Percentiles rank a stretch among this genome's conserved stretches.
Conservation (phyloP, 441 rosid genomes). For the Populus tomentosa region DNA sequence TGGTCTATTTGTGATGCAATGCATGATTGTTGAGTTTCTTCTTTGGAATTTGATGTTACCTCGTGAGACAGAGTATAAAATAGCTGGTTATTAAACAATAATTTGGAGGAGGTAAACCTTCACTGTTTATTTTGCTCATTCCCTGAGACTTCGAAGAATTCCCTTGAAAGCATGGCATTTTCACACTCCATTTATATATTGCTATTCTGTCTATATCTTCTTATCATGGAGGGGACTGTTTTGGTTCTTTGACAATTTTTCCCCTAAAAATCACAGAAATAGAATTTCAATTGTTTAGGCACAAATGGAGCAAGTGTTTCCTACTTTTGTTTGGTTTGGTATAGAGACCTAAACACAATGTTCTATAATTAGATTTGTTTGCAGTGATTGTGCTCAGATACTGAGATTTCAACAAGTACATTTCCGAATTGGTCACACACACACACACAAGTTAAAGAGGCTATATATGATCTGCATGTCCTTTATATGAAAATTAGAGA, state of each 20-base stretch:
- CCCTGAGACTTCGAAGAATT: not conserved
- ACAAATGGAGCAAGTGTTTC: not conserved
- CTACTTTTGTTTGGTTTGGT: too few species aligned
- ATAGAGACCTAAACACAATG: too few species aligned
- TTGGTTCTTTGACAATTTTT: not conserved
- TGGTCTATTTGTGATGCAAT: not conserved
- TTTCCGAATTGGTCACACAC: not conserved
- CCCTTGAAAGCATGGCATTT: not conserved
- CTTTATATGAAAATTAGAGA: too few species aligned
- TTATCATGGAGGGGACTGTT: not conserved
- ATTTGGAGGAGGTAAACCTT: not conserved
- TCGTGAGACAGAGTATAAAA: not conserved
- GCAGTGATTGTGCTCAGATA: not conserved
- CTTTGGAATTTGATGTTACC: not conserved
- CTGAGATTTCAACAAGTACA: constrained; percentile 1
- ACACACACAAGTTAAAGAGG: too few species aligned
- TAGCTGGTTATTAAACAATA: not conserved
- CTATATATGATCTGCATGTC: too few species aligned
- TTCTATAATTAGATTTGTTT: not conserved
- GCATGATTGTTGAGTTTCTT: not conserved
- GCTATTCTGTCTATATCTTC: not conserved
- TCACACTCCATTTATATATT: not conserved
- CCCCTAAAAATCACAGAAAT: not conserved
- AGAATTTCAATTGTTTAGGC: not conserved
- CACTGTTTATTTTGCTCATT: not conserved